These are phyloP conservation scores for Immersiella caudata DNA, from an alignment of 495 filamentous ascomycete genomes.

Conservation along the genomic window DNA sequence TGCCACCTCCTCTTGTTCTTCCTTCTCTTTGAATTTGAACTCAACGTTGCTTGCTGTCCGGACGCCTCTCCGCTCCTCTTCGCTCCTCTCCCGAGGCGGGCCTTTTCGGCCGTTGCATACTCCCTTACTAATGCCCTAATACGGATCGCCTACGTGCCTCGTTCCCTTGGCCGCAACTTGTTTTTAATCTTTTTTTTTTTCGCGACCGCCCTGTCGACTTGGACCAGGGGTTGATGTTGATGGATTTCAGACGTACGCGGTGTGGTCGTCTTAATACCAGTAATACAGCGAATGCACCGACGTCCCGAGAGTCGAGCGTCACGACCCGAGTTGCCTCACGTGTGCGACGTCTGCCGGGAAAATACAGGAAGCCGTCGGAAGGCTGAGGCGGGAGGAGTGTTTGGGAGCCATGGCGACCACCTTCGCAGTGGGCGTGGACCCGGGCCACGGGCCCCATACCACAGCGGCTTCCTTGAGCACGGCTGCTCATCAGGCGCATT, in stretches of 20 bases:
- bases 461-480: constrained; percentile 22
- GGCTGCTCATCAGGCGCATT: constrained; percentile 22
- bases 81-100: constrained; percentile 15
- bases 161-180: neutral
- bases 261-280: constrained; percentile 2
- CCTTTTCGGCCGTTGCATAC: constrained; percentile 15
- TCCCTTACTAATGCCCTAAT: constrained; percentile 18
- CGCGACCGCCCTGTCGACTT: neutral
- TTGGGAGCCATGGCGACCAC: constrained; percentile 25
- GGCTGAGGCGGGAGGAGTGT: neutral
- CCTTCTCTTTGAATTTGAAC: neutral
- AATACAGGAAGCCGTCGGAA: constrained; percentile 5
- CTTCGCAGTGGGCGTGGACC: constrained; percentile 25
- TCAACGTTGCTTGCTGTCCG: neutral
- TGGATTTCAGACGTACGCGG: neutral
- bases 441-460: constrained; percentile 26
- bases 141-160: constrained; percentile 2
- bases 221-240: constrained; percentile 6
- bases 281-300: constrained; percentile 15
- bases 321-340: constrained; percentile 6
- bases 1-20: constrained; percentile 13
- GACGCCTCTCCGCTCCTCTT: constrained; percentile 13
- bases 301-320: constrained; percentile 13
- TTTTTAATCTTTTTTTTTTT: constrained; percentile 15
- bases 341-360: constrained; percentile 18